Evolutionary conservation across 2,329 filamentous ascomycete species (phyloP), one percentile per base, ranked within the genome.

Genomic region (Stromatinia cepivora): DNA sequence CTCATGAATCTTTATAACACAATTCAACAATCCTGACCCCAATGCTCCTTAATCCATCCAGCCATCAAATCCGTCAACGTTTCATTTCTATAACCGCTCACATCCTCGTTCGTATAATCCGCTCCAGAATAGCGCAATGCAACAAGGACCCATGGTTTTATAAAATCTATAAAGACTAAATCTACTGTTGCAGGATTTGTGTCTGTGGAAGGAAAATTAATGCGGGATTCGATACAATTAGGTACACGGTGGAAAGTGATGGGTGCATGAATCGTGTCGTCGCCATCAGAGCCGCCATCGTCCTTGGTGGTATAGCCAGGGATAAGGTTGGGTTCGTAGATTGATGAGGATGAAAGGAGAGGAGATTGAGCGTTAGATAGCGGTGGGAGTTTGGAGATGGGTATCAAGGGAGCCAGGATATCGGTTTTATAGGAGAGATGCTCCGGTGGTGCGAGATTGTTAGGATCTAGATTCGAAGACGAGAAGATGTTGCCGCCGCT

Each of bases 291-390:
- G 62, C 94, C 93, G 7, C 88, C 86, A 76, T 97, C 94, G 77
- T 99, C 95, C 68, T 85, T 84, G 15, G 95, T 99, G 0, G 92
- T 97, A 81, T 98, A 98, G 1, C 95, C 95, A 0, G 89, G 90
- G 25, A 82, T 77, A 1, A 82, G 81, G 54, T 81, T 78, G 4
- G 82, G 81, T 56, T 81, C 76, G 25, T 76, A 70, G 74, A 70
- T 7, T 28, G 53, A 66, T 56, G 15, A 36, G 73, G 77, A 0
- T 82, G 75, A 52, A 11, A 48, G 11, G 15, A 66, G 54, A 6
- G 64, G 56, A 1, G 66, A 50, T 17, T 66, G 63, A 15, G 34
- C n/a, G 11, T 67, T 36, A 17, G 52, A 45, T 46, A 4, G 15
- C 34, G 50, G 61, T n/a, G 25, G 25, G 28, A 68, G 39, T 36